These are phyloP conservation scores for Clavispora fructus DNA, from an alignment of 805 yeast species.

Conservation along the genomic window DNA sequence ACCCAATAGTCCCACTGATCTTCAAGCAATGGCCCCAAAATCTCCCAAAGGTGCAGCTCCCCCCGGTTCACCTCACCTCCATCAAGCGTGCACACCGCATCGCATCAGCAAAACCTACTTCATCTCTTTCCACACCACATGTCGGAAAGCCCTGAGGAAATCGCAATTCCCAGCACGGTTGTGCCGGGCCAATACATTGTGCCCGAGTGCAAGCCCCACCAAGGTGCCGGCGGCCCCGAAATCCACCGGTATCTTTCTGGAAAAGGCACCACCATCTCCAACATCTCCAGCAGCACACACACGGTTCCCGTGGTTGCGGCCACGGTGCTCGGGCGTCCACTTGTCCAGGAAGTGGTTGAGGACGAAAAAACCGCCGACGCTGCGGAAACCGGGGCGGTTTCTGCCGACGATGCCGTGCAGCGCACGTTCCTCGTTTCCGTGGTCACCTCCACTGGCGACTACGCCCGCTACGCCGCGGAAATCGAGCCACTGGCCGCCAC, in stretches of 20 bases:
- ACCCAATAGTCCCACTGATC: no score
- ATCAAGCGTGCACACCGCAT: not conserved
- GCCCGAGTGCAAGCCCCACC: slow-evolving; percentile 42
- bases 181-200: slow-evolving; percentile 75
- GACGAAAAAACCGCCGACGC: slow-evolving; percentile 10
- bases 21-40: no score
- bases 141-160: not conserved
- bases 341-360: slow-evolving; percentile 19
- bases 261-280: slow-evolving; percentile 52
- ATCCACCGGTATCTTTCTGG: slow-evolving; percentile 54
- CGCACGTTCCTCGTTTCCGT: slow-evolving; percentile 28
- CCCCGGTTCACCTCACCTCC: not conserved
- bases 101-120: not conserved
- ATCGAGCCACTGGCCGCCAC: slow-evolving; percentile 13
- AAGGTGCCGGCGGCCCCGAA: slow-evolving; percentile 17
- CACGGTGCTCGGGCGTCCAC: slow-evolving; percentile 59
- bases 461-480: slow-evolving; percentile 20
- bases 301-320: slow-evolving; percentile 45
- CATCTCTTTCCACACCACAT: not conserved
- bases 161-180: slow-evolving; percentile 8
- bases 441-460: slow-evolving; percentile 22
- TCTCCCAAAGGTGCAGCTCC: no score
- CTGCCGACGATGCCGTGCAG: slow-evolving; percentile 8
- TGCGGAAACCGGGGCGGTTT: slow-evolving; percentile 6
- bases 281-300: slow-evolving; percentile 36